A percentile compares a stretch with the other conserved stretches of the same genome.
Conservation (phyloP, 768 basidiomycete species). For the Lentinula boryana region DNA sequence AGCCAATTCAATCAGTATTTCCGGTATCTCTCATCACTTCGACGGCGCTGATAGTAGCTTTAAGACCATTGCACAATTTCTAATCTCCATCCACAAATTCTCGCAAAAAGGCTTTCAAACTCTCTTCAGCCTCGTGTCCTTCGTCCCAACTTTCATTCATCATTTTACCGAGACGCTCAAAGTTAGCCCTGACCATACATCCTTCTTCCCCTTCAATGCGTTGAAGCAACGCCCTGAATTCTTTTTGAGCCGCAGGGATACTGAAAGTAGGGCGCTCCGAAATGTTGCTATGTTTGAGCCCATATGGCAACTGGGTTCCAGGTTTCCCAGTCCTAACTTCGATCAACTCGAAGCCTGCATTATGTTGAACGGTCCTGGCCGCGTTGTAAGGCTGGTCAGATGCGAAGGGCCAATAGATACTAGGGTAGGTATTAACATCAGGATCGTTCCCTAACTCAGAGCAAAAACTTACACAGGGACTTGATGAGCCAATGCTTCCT, state of each 20-base stretch:
- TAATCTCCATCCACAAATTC: background rate
- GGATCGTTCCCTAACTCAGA: background rate
- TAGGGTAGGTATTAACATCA: background rate
- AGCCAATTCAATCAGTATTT: no score
- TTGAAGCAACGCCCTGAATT: background rate
- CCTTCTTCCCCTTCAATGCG: conserved; percentile 3
- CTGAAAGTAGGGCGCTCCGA: background rate
- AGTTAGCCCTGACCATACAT: background rate
- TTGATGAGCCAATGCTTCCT: conserved; percentile 1
- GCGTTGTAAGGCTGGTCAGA: conserved; percentile 5
- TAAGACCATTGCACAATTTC: no score
- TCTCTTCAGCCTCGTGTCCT: background rate
- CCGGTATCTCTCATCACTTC: no score
- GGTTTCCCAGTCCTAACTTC: background rate
- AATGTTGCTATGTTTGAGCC: background rate
- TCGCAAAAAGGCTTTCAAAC: background rate
- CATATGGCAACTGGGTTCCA: background rate
- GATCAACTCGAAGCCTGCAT: conserved; percentile 5
- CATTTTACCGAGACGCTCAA: background rate
- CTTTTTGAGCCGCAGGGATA: background rate
- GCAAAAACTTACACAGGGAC: background rate
- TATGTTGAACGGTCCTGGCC: background rate
- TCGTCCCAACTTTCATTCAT: conserved; percentile 1
- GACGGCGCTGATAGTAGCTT: no score
- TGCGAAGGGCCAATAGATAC: conserved; percentile 3